These are phyloP conservation scores for Venturia asperata DNA, from an alignment of 2,329 filamentous ascomycete genomes.

Conservation along the genomic window DNA sequence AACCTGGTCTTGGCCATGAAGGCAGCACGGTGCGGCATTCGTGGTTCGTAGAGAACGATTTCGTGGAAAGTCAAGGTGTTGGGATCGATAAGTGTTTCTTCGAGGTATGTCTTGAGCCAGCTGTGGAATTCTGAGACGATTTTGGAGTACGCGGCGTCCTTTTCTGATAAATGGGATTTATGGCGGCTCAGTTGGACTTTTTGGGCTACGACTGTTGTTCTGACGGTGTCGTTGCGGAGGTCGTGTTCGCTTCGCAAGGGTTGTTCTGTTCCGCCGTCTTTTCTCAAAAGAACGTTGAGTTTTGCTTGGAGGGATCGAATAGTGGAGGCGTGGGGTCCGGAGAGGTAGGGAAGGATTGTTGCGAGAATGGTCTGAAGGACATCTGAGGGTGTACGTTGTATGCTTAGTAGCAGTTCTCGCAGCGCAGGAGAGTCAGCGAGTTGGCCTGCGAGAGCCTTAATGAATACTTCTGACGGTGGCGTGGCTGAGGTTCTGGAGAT, in stretches of 20 bases:
- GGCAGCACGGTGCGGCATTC: conserved; percentile 61
- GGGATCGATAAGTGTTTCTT: conserved; percentile 41
- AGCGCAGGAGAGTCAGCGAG: conserved; percentile 45
- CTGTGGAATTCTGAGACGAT: conserved; percentile 53
- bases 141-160: conserved; percentile 63
- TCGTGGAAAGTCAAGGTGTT: conserved; percentile 57
- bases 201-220: conserved; percentile 73
- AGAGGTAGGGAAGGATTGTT: conserved; percentile 30
- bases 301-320: conserved; percentile 24
- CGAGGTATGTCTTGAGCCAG: conserved; percentile 44
- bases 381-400: conserved; percentile 55
- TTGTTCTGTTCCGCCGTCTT: conserved; percentile 21
- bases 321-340: conserved; percentile 30
- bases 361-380: conserved; percentile 42
- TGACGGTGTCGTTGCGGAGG: conserved; percentile 59
- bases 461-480: conserved; percentile 48
- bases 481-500: conserved; percentile 33
- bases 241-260: conserved; percentile 68
- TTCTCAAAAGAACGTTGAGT: background rate
- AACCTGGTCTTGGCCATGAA: conserved; percentile 67
- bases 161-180: conserved; percentile 60
- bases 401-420: conserved; percentile 48
- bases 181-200: conserved; percentile 74
- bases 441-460: conserved; percentile 53
- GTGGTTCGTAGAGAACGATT: conserved; percentile 67